Conservation (phyloP, 116 monocot species). For the Posidonia oceanica region DNA sequence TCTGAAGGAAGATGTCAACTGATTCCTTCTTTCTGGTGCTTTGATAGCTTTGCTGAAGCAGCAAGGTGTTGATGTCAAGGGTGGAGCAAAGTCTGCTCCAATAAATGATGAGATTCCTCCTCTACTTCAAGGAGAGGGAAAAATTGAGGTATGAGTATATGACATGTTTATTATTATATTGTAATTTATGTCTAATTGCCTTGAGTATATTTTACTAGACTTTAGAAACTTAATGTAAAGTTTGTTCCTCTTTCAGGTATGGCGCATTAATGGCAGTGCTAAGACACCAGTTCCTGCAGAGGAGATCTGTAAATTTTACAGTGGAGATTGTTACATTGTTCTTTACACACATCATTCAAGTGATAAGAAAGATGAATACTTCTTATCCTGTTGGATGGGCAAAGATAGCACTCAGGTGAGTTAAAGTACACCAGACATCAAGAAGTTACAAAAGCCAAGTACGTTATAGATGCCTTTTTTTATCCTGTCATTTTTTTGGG, state of each 20-base stretch:
- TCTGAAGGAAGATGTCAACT: not conserved
- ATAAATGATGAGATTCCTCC: conserved; percentile 75
- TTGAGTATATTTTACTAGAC: not conserved
- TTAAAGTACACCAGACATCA: conserved; percentile 1
- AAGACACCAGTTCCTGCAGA: conserved; percentile 70
- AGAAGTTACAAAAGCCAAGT: not conserved
- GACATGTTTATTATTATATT: no score
- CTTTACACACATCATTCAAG: conserved; percentile 84
- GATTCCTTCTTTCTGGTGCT: not conserved
- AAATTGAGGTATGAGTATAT: conserved; percentile 38
- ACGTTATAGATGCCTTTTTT: no score
- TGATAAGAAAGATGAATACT: conserved; percentile 94
- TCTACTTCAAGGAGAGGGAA: conserved; percentile 72
- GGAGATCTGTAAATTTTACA: conserved; percentile 87
- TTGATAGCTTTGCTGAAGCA: conserved; percentile 77
- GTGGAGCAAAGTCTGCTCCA: conserved; percentile 52
- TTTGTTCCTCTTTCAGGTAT: conserved; percentile 39
- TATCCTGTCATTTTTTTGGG: no score
- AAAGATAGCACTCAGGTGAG: conserved; percentile 78
- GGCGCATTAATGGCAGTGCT: conserved; percentile 82
- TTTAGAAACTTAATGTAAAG: not conserved
- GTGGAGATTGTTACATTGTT: conserved; percentile 95
- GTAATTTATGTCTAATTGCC: no score
- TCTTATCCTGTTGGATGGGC: conserved; percentile 84
- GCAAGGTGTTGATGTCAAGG: conserved; percentile 92